Percentiles rank a stretch among this genome's conserved stretches.
Evolutionary conservation across 2,329 filamentous ascomycete genomes (phyloP).

Genomic region (Neocucurbitaria cava): DNA sequence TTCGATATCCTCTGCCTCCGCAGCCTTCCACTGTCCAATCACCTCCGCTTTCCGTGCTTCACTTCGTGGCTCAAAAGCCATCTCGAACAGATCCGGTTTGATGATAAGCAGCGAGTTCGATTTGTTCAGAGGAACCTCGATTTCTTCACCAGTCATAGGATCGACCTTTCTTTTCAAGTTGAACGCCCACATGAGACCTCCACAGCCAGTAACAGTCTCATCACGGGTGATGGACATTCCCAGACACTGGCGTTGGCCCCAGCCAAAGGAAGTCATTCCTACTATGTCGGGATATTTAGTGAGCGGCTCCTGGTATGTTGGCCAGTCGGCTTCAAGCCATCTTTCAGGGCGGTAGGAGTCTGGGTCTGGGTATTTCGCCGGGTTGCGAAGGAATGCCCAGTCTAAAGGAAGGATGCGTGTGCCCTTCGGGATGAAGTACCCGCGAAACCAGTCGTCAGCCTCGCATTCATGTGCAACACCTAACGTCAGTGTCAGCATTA

Average conservation of each 20-base stretch:
- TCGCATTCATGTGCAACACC: constrained; percentile 61
- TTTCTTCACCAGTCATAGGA: constrained; percentile 48
- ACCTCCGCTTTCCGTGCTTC: constrained; percentile 44
- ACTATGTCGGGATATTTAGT: constrained; percentile 68
- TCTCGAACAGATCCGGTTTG: constrained; percentile 63
- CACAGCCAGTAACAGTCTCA: constrained; percentile 59
- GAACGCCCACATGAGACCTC: constrained; percentile 57
- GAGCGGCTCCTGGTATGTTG: constrained; percentile 70
- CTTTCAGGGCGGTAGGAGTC: constrained; percentile 68
- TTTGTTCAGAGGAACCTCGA: constrained; percentile 57
- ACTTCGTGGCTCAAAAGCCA: constrained; percentile 61
- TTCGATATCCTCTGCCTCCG: constrained; percentile 45
- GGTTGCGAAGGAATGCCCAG: constrained; percentile 54
- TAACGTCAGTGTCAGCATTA: constrained; percentile 19
- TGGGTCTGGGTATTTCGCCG: constrained; percentile 67
- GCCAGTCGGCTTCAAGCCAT: constrained; percentile 68
- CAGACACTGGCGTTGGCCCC: constrained; percentile 68
- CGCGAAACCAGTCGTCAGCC: constrained; percentile 58
- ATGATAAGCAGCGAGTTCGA: constrained; percentile 64
- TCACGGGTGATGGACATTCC: constrained; percentile 68
- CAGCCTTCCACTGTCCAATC: constrained; percentile 42
- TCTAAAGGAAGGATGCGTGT: constrained; percentile 47
- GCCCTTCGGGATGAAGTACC: constrained; percentile 59
- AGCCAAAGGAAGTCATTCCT: constrained; percentile 70
- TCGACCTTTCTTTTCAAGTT: constrained; percentile 59